Conservation (phyloP, 176 grass and related monocot species). For the Ampelocalamus luodianensis region DNA sequence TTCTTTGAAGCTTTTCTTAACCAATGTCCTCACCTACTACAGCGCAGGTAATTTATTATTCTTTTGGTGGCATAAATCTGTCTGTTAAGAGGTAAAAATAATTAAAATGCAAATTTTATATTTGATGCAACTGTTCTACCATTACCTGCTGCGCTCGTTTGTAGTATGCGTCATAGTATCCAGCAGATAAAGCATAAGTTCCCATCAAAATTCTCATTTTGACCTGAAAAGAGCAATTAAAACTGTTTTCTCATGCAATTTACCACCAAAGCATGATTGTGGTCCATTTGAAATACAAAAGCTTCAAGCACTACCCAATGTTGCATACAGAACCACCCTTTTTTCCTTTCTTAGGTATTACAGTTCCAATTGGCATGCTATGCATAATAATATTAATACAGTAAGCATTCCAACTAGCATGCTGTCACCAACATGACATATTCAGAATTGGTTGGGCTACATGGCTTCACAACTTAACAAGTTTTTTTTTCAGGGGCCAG, state of each 20-base stretch:
- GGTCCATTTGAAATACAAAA: constrained; percentile 39
- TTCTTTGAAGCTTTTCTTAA: constrained; percentile 90
- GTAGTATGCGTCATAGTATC: constrained; percentile 97
- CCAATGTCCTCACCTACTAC: constrained; percentile 92
- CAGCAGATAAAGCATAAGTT: constrained; percentile 92
- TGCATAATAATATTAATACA: not conserved
- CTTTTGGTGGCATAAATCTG: constrained; percentile 33
- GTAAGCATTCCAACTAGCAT: not conserved
- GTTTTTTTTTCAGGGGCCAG: too few species aligned
- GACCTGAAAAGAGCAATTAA: constrained; percentile 59
- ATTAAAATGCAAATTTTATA: constrained; percentile 15
- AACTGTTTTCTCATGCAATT: constrained; percentile 38
- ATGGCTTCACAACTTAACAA: constrained; percentile 9
- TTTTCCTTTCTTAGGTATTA: not conserved
- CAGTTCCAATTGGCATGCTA: not conserved
- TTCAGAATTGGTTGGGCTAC: not conserved
- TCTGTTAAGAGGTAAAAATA: not conserved
- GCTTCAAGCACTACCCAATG: not conserved
- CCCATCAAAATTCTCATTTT: constrained; percentile 99
- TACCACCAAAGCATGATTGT: not conserved
- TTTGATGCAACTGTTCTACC: constrained; percentile 31
- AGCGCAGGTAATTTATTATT: constrained; percentile 17
- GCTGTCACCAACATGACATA: not conserved
- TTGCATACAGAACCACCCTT: constrained; percentile 4
- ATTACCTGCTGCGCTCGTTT: constrained; percentile 92